These are phyloP conservation scores for Cyberlindnera sargentensis DNA, from an alignment of 805 yeast genomes.

Conservation along the genomic window DNA sequence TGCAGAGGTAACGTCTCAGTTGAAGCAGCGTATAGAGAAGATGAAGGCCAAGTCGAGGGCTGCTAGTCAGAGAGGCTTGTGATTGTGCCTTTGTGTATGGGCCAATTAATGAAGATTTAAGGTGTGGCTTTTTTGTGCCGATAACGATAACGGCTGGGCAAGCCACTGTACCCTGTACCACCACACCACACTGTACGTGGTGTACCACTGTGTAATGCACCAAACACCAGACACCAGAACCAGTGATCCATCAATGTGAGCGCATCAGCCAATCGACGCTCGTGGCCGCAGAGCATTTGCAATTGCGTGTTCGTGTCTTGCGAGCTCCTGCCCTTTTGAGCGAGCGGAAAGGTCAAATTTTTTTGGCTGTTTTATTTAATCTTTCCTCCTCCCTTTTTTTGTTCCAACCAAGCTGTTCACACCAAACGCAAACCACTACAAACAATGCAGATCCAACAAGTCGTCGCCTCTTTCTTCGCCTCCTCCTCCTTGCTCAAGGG, in stretches of 20 bases:
- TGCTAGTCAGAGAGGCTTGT: slow-evolving; percentile 4
- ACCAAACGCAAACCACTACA: background rate
- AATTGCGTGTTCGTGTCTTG: background rate
- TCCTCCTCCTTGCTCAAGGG: slow-evolving; percentile 16
- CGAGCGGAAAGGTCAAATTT: background rate
- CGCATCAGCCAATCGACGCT: no score
- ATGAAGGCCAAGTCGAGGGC: slow-evolving; percentile 62
- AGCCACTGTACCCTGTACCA: no score
- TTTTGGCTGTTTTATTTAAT: background rate
- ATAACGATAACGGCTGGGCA: no score
- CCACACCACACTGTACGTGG: no score
- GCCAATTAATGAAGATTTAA: no score
- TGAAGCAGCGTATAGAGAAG: slow-evolving; percentile 80
- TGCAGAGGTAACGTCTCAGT: slow-evolving; percentile 79
- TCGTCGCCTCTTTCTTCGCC: slow-evolving; percentile 23
- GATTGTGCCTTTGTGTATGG: background rate
- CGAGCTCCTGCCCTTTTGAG: background rate
- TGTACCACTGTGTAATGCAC: no score
- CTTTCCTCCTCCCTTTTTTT: background rate
- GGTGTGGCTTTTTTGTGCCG: no score
- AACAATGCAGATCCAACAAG: slow-evolving; percentile 26
- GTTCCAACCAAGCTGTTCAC: no score
- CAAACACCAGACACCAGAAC: no score
- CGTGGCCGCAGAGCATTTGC: no score
- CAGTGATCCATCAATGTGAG: no score